These are phyloP conservation scores for Penicillium silybi DNA, from an alignment of 495 filamentous ascomycete genomes.

Conservation along the genomic window DNA sequence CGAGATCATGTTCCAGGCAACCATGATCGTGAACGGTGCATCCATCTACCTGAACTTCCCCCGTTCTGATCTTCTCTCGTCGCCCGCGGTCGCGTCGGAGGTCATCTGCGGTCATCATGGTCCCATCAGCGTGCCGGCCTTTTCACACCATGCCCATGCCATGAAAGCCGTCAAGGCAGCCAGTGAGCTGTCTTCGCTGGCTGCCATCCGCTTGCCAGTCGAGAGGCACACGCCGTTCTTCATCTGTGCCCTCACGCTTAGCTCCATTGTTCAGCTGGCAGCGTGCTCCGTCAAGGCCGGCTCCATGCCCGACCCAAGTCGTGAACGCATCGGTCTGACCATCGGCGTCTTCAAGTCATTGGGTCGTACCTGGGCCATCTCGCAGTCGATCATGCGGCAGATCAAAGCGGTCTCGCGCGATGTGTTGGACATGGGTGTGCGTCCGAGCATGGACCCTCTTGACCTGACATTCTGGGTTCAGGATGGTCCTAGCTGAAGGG, in stretches of 20 bases:
- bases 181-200: slow-evolving; percentile 70
- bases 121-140: slow-evolving; percentile 47
- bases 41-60: slow-evolving; percentile 46
- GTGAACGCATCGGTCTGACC: slow-evolving; percentile 74
- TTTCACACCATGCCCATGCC: slow-evolving; percentile 61
- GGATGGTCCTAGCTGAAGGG: slow-evolving; percentile 20
- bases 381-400: slow-evolving; percentile 66
- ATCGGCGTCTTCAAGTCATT: slow-evolving; percentile 77
- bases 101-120: slow-evolving; percentile 47
- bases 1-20: slow-evolving; percentile 89
- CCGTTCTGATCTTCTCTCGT: slow-evolving; percentile 47
- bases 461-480: slow-evolving; percentile 41
- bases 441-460: slow-evolving; percentile 40
- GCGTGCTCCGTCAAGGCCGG: slow-evolving; percentile 67
- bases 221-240: slow-evolving; percentile 83
- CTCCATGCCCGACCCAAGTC: slow-evolving; percentile 65
- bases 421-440: slow-evolving; percentile 43
- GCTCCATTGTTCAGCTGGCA: slow-evolving; percentile 55
- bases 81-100: slow-evolving; percentile 43
- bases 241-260: slow-evolving; percentile 69
- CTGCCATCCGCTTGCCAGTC: slow-evolving; percentile 69
- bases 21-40: slow-evolving; percentile 69
- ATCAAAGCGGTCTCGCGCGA: slow-evolving; percentile 54
- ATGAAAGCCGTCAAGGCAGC: slow-evolving; percentile 76
- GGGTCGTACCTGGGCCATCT: slow-evolving; percentile 73